phyloP scores from a whole-genome alignment of 257 asterid species.

The Cruciata laevipes region DNA sequence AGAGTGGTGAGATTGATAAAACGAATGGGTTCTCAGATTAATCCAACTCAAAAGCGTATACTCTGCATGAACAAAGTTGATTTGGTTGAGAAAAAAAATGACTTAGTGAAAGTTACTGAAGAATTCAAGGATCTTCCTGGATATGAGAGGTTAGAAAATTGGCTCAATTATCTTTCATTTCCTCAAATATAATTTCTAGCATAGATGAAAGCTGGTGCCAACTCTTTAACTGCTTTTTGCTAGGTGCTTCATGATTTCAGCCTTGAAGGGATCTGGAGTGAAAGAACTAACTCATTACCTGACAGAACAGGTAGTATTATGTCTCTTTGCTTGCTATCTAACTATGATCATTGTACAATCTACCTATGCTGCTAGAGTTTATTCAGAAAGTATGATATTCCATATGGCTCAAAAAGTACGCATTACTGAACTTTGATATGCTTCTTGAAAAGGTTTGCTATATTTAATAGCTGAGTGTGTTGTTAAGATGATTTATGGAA shows the following conservation, averaged over 20 bases:
- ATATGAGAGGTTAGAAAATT: conserved; percentile 52
- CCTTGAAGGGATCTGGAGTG: conserved; percentile 88
- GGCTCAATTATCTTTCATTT: conserved; percentile 7
- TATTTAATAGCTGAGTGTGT: too few species aligned
- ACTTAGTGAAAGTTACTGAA: conserved; percentile 56
- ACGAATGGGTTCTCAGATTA: conserved; percentile 71
- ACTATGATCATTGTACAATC: background rate
- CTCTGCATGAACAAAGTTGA: conserved; percentile 91
- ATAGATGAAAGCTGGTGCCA: conserved; percentile 6
- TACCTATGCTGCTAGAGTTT: background rate
- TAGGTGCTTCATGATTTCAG: conserved; percentile 82
- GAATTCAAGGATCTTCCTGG: conserved; percentile 84
- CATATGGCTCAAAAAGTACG: background rate
- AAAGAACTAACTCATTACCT: conserved; percentile 65
- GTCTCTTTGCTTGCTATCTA: background rate
- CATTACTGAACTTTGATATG: background rate
- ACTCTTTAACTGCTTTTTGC: conserved; percentile 11
- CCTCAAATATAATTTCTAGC: background rate
- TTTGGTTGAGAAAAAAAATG: conserved; percentile 68
- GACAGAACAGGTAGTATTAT: conserved; percentile 44
- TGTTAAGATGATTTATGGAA: background rate
- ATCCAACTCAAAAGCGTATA: conserved; percentile 65
- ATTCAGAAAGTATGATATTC: background rate
- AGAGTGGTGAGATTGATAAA: conserved; percentile 89
- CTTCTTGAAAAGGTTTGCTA: background rate